These are phyloP conservation scores for Solanum chacoense DNA, from an alignment of 305 asterid species.

Conservation along the genomic window DNA sequence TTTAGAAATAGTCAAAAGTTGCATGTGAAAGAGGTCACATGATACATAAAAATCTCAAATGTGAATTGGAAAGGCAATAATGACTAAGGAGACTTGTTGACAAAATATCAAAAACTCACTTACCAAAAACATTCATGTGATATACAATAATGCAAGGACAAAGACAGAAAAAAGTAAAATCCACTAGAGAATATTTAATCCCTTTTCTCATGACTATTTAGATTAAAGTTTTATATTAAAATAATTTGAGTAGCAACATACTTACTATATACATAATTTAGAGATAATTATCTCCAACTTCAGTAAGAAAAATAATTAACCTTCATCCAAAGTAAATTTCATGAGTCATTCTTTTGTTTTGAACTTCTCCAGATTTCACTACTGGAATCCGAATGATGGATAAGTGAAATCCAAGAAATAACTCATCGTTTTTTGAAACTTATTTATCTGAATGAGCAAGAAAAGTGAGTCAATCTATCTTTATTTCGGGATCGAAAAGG, in stretches of 20 bases:
- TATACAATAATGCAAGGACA: neutral
- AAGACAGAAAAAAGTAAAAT: neutral
- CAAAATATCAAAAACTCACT: neutral
- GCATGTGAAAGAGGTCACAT: neutral
- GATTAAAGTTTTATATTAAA: neutral
- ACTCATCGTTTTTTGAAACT: too few species aligned
- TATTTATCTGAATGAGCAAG: too few species aligned
- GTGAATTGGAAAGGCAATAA: neutral
- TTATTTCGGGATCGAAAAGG: too few species aligned
- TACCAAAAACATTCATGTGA: neutral
- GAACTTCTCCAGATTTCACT: neutral
- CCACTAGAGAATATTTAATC: neutral
- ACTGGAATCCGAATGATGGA: neutral
- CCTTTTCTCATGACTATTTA: neutral
- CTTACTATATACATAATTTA: neutral
- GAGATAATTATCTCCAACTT: neutral
- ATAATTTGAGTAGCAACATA: neutral
- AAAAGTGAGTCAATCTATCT: too few species aligned
- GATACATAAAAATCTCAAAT: neutral
- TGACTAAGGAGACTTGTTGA: neutral
- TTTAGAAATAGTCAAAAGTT: neutral
- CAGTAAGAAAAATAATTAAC: neutral
- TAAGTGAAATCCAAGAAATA: neutral
- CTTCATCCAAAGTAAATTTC: neutral
- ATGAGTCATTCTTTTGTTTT: neutral